Evolutionary conservation across 23 red algal genomes (phyloP), one percentile per base, ranked within the genome.

Genomic region (Gracilaria gracilis): DNA sequence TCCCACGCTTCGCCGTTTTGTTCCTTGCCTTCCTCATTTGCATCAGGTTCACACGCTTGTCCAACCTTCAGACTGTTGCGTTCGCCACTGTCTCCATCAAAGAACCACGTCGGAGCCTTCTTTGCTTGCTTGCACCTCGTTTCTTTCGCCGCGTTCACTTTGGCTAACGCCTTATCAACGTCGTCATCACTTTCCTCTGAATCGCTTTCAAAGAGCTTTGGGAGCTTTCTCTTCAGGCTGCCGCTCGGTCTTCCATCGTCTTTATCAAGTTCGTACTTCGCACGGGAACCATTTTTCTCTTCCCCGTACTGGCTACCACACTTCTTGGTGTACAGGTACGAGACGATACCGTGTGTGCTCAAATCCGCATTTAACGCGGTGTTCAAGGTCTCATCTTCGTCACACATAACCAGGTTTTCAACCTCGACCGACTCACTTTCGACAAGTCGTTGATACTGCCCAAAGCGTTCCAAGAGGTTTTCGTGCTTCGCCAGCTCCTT

Each of bases 241-340:
- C 25, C 35, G 38, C 40, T 17, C 36, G 39, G 53, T 9, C 21
- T 82, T 25, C 7, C 50, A 73, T n/a, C 3, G 14, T 23, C 34
- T 40, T 42, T 87, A 12, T 75, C 36, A 25, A 23, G 25, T 61
- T 72, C 39, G 50, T 77, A 9, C 13, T 13, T 47, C 17, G 36
- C 13, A 3, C 23, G 20, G 24, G 12, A 23, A 36, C 9, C 48
- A n/a, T 71, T 49, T 24, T 61, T 74, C 37, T 48, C 62, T 11
- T 72, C 62, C 12, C 13, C 66, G 25, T 51, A 24, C 62, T 38
- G 82, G 29, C 36, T 86, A 37, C 82, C 82, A 36, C 36, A 65
- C 28, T 67, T 90, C 31, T 64, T 90, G 31, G 87, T 81, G 74
- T 90, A 90, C 28, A 90, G 61, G 50, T 92, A 92, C 62, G 89